phyloP scores from a whole-genome alignment of 805 yeast species.

The Barnettozyma vustinii region DNA sequence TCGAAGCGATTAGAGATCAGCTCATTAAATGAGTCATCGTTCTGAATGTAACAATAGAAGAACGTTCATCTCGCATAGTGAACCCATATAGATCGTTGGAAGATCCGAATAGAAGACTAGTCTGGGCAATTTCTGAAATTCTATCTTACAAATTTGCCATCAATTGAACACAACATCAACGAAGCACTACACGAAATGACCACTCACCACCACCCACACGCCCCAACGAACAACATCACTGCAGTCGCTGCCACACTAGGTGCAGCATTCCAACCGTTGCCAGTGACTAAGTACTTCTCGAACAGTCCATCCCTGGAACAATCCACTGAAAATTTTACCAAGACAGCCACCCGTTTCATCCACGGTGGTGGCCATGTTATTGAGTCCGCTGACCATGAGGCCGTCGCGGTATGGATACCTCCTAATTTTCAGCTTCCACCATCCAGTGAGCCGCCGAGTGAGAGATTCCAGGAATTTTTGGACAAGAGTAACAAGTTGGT shows the following conservation, averaged over 20 bases:
- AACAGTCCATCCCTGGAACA: background rate
- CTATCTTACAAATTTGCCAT: too few relatives aligned
- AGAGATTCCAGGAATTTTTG: slow-evolving; percentile 5
- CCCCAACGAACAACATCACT: background rate
- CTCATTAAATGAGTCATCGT: too few relatives aligned
- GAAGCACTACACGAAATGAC: background rate
- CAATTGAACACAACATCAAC: too few relatives aligned
- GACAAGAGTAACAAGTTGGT: background rate
- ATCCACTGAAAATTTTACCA: background rate
- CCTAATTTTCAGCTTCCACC: background rate
- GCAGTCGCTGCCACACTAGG: background rate
- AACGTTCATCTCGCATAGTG: too few relatives aligned
- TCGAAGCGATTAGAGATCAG: too few relatives aligned
- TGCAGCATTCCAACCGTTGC: slow-evolving; percentile 1
- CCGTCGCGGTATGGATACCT: slow-evolving; percentile 2
- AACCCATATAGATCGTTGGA: too few relatives aligned
- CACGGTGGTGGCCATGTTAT: background rate
- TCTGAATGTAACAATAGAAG: too few relatives aligned
- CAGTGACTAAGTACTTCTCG: slow-evolving; percentile 1
- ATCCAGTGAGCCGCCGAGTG: background rate
- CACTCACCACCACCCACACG: background rate
- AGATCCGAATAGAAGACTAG: too few relatives aligned
- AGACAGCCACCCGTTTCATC: background rate
- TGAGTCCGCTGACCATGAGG: slow-evolving; percentile 1
- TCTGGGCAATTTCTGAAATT: too few relatives aligned